phyloP scores from a whole-genome alignment of 352 stramenopile species.

The Pythium oligandrum region DNA sequence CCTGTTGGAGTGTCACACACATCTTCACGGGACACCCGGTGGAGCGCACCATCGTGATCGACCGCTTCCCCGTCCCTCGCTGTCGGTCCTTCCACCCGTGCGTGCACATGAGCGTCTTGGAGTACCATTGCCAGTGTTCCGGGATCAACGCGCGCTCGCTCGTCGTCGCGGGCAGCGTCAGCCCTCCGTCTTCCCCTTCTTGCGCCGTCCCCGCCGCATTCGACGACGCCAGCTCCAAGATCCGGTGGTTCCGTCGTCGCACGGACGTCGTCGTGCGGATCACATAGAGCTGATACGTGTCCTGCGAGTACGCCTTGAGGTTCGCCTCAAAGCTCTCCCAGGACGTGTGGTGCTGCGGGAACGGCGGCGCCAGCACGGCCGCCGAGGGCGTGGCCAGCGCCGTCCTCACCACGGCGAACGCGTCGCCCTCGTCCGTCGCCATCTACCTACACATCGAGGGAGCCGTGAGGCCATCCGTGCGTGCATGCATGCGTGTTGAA shows the following conservation, averaged over 20 bases:
- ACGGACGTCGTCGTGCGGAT: slow-evolving; percentile 77
- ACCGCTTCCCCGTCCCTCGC: slow-evolving; percentile 61
- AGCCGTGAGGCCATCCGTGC: too few species aligned
- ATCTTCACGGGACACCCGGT: slow-evolving; percentile 74
- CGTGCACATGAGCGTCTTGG: slow-evolving; percentile 78
- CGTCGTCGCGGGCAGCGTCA: not conserved
- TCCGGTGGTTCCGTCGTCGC: slow-evolving; percentile 62
- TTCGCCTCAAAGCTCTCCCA: slow-evolving; percentile 63
- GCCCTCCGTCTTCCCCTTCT: not conserved
- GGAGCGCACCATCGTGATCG: slow-evolving; percentile 48
- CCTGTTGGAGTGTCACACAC: slow-evolving; percentile 68
- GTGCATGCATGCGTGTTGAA: slow-evolving; percentile 12
- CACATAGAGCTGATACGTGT: slow-evolving; percentile 70
- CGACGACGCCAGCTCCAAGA: slow-evolving; percentile 42
- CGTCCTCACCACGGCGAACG: not conserved
- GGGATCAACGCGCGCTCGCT: slow-evolving; percentile 35
- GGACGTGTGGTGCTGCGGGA: slow-evolving; percentile 45
- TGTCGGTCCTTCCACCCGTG: slow-evolving; percentile 75
- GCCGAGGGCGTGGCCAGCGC: not conserved
- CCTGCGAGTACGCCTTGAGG: slow-evolving; percentile 51
- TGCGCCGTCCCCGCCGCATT: not conserved
- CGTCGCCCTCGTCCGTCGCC: slow-evolving; percentile 1
- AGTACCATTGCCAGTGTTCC: slow-evolving; percentile 66
- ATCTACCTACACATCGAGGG: not conserved
- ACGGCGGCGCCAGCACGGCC: slow-evolving; percentile 34